phyloP scores from a whole-genome alignment of 148 eudicot species.

The Heliosperma pusillum region DNA sequence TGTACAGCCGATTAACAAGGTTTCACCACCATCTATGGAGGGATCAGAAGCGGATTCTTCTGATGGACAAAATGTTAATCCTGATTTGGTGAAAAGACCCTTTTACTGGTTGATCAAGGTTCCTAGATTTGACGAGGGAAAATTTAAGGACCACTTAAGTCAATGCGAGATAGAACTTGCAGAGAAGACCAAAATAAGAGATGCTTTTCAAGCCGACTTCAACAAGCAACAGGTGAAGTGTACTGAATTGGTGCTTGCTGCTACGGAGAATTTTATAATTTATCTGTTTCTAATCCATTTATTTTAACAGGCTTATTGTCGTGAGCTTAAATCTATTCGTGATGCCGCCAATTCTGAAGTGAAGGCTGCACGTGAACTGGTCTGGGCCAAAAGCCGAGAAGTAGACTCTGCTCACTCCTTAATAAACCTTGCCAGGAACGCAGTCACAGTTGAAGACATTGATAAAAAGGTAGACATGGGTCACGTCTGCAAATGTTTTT shows the following conservation, averaged over 20 bases:
- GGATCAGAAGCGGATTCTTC: slow-evolving; percentile 31
- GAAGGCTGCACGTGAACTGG: slow-evolving; percentile 48
- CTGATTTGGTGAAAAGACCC: slow-evolving; percentile 46
- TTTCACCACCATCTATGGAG: slow-evolving; percentile 33
- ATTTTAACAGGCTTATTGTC: slow-evolving; percentile 44
- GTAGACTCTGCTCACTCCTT: slow-evolving; percentile 59
- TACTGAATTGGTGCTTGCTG: slow-evolving; percentile 8
- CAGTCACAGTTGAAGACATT: slow-evolving; percentile 66
- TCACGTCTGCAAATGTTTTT: neutral
- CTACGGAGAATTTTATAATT: neutral
- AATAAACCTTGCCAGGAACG: slow-evolving; percentile 68
- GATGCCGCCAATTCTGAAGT: slow-evolving; percentile 54
- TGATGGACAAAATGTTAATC: slow-evolving; percentile 31
- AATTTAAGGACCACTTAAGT: slow-evolving; percentile 52
- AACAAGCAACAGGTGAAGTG: slow-evolving; percentile 47
- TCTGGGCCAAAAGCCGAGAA: slow-evolving; percentile 63
- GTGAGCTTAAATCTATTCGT: slow-evolving; percentile 30
- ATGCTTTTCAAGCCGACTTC: slow-evolving; percentile 47
- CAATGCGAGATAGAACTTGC: slow-evolving; percentile 45
- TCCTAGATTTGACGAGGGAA: slow-evolving; percentile 71
- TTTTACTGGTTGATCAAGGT: slow-evolving; percentile 66
- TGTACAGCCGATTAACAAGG: slow-evolving; percentile 24
- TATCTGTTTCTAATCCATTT: slow-evolving; percentile 20
- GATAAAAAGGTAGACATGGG: slow-evolving; percentile 50
- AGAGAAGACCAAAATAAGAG: slow-evolving; percentile 61